Evolutionary conservation across 164 flowering plant species (phyloP).

Genomic region (Umbilicus rupestris): DNA sequence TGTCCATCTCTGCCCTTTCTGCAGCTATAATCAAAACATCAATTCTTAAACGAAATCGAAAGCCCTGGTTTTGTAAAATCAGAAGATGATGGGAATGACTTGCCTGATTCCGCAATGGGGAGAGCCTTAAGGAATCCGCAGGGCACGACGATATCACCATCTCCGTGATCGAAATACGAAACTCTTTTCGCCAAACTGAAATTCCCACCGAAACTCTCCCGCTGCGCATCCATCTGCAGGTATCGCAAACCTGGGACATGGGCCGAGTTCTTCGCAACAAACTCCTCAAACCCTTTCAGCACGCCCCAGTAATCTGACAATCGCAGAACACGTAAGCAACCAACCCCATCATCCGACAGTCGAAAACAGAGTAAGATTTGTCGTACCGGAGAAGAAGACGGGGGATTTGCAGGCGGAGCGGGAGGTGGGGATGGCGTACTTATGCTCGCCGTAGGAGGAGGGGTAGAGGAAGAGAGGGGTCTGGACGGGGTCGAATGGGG

Average conservation of each 20-base stretch:
- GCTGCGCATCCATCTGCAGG: too few relatives aligned
- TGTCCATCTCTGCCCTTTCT: slow-evolving; percentile 73
- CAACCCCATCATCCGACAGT: background rate
- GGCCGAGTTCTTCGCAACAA: slow-evolving; percentile 5
- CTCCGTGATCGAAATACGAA: slow-evolving; percentile 42
- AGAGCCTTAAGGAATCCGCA: slow-evolving; percentile 77
- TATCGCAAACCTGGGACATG: background rate
- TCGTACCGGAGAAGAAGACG: slow-evolving; percentile 63
- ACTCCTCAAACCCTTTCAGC: slow-evolving; percentile 41
- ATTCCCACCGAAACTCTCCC: slow-evolving; percentile 74
- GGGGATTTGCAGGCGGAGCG: slow-evolving; percentile 74
- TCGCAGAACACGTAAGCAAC: slow-evolving; percentile 13
- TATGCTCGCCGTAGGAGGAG: slow-evolving; percentile 72
- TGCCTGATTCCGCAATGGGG: slow-evolving; percentile 51
- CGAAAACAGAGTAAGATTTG: background rate
- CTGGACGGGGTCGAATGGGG: slow-evolving; percentile 65
- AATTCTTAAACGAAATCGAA: background rate
- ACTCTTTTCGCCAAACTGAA: slow-evolving; percentile 41
- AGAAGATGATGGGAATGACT: slow-evolving; percentile 10
- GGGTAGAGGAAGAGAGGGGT: slow-evolving; percentile 72
- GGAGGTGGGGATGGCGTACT: slow-evolving; percentile 59
- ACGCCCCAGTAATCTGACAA: slow-evolving; percentile 54
- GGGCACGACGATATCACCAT: slow-evolving; percentile 40
- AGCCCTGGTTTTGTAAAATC: background rate
- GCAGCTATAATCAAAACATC: slow-evolving; percentile 6